These are phyloP conservation scores for Kwoniella sp. DNA, from an alignment of 768 basidiomycete genomes.

Conservation along the genomic window DNA sequence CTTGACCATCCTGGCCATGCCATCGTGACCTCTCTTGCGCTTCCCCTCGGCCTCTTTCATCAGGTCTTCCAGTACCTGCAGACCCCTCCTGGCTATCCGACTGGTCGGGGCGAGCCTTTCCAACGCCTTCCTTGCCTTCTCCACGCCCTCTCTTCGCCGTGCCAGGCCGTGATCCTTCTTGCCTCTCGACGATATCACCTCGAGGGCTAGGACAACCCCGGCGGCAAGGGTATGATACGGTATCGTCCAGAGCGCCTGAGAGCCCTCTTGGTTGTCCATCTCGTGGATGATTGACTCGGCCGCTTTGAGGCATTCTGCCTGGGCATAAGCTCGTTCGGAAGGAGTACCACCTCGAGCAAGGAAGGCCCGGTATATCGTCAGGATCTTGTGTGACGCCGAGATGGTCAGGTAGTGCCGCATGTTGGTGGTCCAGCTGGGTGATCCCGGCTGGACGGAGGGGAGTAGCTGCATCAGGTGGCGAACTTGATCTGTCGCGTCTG, in stretches of 20 bases:
- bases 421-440: conserved; percentile 3
- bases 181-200: conserved; percentile 9
- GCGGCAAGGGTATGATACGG: conserved; percentile 26
- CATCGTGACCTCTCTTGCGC: neutral
- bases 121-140: conserved; percentile 10
- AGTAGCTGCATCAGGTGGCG: neutral
- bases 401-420: conserved; percentile 22
- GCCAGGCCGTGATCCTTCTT: neutral
- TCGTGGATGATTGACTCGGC: conserved; percentile 17
- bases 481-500: too few relatives aligned
- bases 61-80: conserved; percentile 19
- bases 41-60: conserved; percentile 10
- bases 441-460: neutral
- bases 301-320: conserved; percentile 11
- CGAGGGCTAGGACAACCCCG: conserved; percentile 20
- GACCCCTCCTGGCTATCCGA: conserved; percentile 15
- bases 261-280: conserved; percentile 6
- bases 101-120: conserved; percentile 20
- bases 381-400: conserved; percentile 18
- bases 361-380: conserved; percentile 20
- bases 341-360: conserved; percentile 3
- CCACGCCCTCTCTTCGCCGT: conserved; percentile 2
- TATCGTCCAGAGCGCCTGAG: conserved; percentile 25
- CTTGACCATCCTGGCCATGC: conserved; percentile 16
- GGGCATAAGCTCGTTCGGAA: conserved; percentile 5